Conservation (phyloP, 768 basidiomycete genomes). For the Ramaria sp. region DNA sequence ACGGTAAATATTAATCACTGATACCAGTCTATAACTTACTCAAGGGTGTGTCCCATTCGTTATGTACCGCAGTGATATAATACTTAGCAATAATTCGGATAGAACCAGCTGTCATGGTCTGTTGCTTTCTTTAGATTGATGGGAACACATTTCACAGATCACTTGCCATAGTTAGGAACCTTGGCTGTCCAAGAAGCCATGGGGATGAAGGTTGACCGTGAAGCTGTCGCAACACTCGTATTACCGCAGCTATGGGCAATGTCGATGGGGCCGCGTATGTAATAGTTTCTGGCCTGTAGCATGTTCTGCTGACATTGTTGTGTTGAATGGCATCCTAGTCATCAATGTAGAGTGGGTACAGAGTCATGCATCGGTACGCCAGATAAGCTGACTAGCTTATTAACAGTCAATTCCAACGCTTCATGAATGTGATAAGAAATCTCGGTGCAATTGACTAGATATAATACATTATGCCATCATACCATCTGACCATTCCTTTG, state of each 20-base stretch:
- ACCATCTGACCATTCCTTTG: constrained; percentile 22
- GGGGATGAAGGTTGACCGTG: constrained; percentile 89
- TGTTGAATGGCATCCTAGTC: constrained; percentile 28
- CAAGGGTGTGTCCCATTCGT: constrained; percentile 3
- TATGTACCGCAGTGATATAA: not conserved
- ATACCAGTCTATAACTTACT: not conserved
- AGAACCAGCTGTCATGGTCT: constrained; percentile 89
- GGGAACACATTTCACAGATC: not conserved
- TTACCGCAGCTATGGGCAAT: constrained; percentile 92
- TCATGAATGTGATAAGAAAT: constrained; percentile 77
- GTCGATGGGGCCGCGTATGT: constrained; percentile 89
- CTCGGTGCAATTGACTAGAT: constrained; percentile 26
- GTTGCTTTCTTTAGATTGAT: constrained; percentile 12
- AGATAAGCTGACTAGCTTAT: not conserved
- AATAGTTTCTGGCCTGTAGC: not conserved
- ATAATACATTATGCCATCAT: constrained; percentile 8
- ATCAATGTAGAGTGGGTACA: constrained; percentile 42
- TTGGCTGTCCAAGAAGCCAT: constrained; percentile 89
- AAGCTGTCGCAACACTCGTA: constrained; percentile 82
- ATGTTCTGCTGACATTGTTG: not conserved
- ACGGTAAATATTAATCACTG: not conserved
- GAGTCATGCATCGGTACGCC: constrained; percentile 11
- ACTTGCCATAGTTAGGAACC: constrained; percentile 59
- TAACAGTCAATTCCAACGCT: constrained; percentile 71
- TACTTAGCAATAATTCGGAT: not conserved